Conservation (phyloP, 2,329 filamentous ascomycete species). For the Chalaropsis thielavioides region DNA sequence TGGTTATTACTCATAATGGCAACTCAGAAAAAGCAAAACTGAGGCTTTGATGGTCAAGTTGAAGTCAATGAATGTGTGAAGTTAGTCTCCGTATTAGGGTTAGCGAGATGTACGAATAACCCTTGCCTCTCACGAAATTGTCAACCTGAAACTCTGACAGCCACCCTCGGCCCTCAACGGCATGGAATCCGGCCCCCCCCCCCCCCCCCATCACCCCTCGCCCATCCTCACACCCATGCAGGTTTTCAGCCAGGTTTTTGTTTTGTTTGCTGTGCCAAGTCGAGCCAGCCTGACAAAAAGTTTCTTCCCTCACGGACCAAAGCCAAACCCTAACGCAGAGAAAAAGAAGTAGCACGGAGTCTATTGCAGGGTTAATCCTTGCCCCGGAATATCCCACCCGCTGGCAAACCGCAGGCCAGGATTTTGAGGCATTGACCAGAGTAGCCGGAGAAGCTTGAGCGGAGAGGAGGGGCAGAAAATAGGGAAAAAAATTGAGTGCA, state of each 20-base stretch:
- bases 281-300: background rate
- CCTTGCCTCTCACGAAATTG: background rate
- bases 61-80: background rate
- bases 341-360: background rate
- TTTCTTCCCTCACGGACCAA: background rate
- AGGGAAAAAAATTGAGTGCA: background rate
- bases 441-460: background rate
- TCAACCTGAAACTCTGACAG: background rate
- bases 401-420: background rate
- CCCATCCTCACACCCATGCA: background rate
- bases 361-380: background rate
- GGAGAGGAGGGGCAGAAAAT: background rate
- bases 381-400: background rate
- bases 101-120: background rate
- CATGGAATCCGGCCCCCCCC: background rate
- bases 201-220: background rate
- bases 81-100: background rate
- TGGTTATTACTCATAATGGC: background rate
- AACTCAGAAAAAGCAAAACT: background rate
- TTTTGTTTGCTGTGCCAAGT: background rate
- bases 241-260: background rate
- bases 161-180: background rate
- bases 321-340: background rate
- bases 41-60: background rate
- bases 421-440: background rate